Evolutionary conservation across 2,329 filamentous ascomycete genomes (phyloP).

Genomic region (Celoporthe dispersa): DNA sequence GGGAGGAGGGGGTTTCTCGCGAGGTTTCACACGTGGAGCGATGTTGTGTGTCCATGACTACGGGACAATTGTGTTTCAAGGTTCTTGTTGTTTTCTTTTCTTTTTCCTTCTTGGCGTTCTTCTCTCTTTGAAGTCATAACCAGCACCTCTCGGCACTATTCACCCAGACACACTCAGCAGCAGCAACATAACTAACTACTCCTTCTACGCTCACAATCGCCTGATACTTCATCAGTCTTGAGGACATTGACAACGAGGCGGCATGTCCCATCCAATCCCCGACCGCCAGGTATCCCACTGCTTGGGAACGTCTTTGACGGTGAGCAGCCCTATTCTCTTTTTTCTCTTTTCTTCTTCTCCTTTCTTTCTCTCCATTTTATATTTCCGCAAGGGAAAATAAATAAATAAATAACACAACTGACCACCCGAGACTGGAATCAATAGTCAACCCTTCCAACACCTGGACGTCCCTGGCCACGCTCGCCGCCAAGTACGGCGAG

Average conservation of each 20-base stretch:
- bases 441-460: slow-evolving; percentile 51
- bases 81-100: neutral
- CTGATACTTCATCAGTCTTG: neutral
- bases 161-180: too few species aligned
- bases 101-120: neutral
- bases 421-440: neutral
- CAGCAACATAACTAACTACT: too few species aligned
- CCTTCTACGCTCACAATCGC: neutral
- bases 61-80: neutral
- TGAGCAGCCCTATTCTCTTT: neutral
- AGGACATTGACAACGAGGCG: neutral
- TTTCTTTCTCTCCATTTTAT: too few species aligned
- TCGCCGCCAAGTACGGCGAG: slow-evolving; percentile 54
- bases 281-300: slow-evolving; percentile 53
- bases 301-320: slow-evolving; percentile 55
- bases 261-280: slow-evolving; percentile 54
- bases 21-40: neutral
- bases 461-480: slow-evolving; percentile 52
- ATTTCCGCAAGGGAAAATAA: too few species aligned
- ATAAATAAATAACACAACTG: too few species aligned
- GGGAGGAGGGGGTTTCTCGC: neutral
- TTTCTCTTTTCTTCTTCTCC: too few species aligned
- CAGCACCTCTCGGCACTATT: too few species aligned
- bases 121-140: neutral
- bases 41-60: neutral